Conservation (phyloP, 2,329 filamentous ascomycete species). For the Fusarium pininemorale region DNA sequence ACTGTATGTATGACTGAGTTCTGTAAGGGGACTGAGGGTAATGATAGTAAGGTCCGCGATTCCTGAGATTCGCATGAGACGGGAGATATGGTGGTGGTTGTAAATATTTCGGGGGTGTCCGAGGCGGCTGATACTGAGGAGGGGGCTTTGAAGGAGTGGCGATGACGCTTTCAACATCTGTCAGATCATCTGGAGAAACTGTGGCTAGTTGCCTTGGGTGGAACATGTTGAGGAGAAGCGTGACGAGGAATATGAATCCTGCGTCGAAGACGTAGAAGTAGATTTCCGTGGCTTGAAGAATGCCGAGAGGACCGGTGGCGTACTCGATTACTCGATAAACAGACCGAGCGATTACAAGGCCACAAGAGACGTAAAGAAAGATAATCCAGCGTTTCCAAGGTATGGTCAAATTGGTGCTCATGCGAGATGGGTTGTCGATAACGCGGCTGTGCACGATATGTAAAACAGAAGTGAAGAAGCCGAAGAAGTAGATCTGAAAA, state of each 20-base stretch:
- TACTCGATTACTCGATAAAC: constrained; percentile 55
- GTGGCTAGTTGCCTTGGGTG: constrained; percentile 15
- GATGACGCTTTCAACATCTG: not conserved
- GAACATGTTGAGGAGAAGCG: constrained; percentile 25
- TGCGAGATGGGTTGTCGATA: not conserved
- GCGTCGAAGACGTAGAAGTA: constrained; percentile 50
- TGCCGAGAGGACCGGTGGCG: constrained; percentile 43
- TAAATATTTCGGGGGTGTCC: not conserved
- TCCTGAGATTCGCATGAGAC: constrained; percentile 1
- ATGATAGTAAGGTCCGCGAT: not conserved
- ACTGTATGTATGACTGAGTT: constrained; percentile 5
- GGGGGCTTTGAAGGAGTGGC: not conserved
- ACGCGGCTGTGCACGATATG: constrained; percentile 53
- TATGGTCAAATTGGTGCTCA: not conserved
- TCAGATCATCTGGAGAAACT: not conserved
- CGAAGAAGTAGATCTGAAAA: constrained; percentile 63
- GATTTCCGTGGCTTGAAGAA: constrained; percentile 45
- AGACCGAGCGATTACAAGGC: constrained; percentile 51
- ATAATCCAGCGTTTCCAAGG: constrained; percentile 44
- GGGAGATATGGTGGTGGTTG: constrained; percentile 1
- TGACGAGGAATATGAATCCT: constrained; percentile 41
- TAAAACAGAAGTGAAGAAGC: constrained; percentile 58
- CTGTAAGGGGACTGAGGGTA: not conserved
- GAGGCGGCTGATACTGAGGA: not conserved
- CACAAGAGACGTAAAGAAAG: constrained; percentile 32